A percentile compares a stretch with the other conserved stretches of the same genome.
Evolutionary conservation across 176 grass and related monocot genomes (phyloP).

Genomic region (Secale cereale): DNA sequence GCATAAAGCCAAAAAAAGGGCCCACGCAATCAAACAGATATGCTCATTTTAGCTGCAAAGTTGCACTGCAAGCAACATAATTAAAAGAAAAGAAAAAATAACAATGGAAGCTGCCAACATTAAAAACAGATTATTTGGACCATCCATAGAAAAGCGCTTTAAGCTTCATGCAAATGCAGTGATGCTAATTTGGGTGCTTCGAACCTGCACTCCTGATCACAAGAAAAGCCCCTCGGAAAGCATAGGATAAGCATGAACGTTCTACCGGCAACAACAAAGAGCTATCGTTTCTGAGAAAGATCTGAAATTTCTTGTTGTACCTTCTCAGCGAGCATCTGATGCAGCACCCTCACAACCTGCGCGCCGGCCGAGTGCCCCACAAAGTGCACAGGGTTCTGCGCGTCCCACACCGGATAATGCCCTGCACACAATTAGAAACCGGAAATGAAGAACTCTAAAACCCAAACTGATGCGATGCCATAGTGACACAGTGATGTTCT

Average conservation of each 20-base stretch:
- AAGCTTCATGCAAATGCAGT: conserved; percentile 10
- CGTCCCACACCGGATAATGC: conserved; percentile 84
- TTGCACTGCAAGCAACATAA: background rate
- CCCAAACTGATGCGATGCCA: background rate
- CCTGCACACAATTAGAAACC: conserved; percentile 47
- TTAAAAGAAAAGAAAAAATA: background rate
- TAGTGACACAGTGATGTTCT: background rate
- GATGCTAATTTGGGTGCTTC: conserved; percentile 12
- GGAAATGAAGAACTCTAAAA: background rate
- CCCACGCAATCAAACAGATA: background rate
- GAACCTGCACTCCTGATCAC: conserved; percentile 22
- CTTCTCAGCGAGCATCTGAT: conserved; percentile 97
- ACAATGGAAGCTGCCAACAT: background rate
- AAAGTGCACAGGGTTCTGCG: conserved; percentile 84
- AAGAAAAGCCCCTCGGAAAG: conserved; percentile 28
- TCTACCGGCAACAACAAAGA: background rate
- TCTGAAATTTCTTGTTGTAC: conserved; percentile 38
- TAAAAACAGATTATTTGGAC: conserved; percentile 20
- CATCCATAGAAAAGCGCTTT: conserved; percentile 4
- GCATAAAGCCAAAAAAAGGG: background rate
- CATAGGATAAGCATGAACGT: conserved; percentile 46
- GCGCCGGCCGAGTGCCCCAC: conserved; percentile 91
- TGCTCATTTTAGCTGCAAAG: conserved; percentile 12
- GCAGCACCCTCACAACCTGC: conserved; percentile 84
- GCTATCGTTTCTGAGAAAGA: background rate